phyloP scores from a whole-genome alignment of 1,284 basidiomycete species.

The Cutaneotrichosporon curvatum region DNA sequence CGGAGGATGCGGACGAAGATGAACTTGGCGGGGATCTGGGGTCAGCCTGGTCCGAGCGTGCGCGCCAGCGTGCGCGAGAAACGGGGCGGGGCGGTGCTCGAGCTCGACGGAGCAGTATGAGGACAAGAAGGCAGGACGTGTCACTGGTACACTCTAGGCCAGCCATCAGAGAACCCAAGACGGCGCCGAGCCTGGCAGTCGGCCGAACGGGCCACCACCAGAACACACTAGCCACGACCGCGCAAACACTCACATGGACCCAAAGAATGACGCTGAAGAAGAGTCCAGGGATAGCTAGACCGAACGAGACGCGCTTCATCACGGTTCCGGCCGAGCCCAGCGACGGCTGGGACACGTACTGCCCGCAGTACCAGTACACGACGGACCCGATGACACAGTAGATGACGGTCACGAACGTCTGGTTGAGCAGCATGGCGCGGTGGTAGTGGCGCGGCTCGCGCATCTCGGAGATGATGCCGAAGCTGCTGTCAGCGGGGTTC shows the following conservation, averaged over 20 bases:
- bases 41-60: conserved; percentile 2
- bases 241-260: conserved; percentile 5
- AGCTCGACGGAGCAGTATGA: too few relatives aligned
- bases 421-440: conserved; percentile 26
- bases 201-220: too few relatives aligned
- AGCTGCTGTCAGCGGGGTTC: conserved; percentile 1
- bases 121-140: too few relatives aligned
- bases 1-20: conserved; percentile 30
- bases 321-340: conserved; percentile 40
- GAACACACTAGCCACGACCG: too few relatives aligned
- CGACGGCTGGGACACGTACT: conserved; percentile 41
- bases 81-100: too few relatives aligned
- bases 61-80: too few relatives aligned
- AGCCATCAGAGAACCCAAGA: too few relatives aligned
- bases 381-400: conserved; percentile 31
- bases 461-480: conserved; percentile 29
- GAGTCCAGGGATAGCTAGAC: conserved; percentile 42
- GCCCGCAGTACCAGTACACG: conserved; percentile 35
- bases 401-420: conserved; percentile 32
- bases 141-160: too few relatives aligned
- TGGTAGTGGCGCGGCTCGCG: conserved; percentile 27
- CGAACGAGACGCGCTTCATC: conserved; percentile 45
- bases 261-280: conserved; percentile 21
- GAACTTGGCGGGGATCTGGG: conserved; percentile 34
- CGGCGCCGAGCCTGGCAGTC: too few relatives aligned